Evolutionary conservation across 2,329 filamentous ascomycete genomes (phyloP), one percentile per base, ranked within the genome.

Genomic region (Fusarium temperatum): DNA sequence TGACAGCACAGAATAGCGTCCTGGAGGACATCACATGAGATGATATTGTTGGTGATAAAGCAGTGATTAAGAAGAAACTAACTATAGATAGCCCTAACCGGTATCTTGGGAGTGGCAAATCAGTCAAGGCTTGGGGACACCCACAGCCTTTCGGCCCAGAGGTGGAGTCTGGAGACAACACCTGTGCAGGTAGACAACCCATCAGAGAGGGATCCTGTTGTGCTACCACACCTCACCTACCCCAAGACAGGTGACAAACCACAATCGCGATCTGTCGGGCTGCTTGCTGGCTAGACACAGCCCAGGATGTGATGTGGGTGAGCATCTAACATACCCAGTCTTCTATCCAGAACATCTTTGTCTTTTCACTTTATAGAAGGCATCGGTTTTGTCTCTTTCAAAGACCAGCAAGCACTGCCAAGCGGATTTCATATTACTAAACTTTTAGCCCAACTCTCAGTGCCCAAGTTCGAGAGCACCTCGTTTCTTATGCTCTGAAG

Each of bases 101-200:
- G 66, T 69, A 75, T 70, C 72, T 75, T 70, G 75, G 76, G 74
- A 78, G 63, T 66, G 55, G 61, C 47, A 61, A 72, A 67, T 75
- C 39, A 57, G 26, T 58, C 50, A 39, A 53, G 35, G 35, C 51
- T 20, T 38, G 32, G 62, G 47, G 59, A 55, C 62, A 47, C 41
- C 30, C 41, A 56, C 59, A 53, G 51, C 60, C 63, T 74, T 50
- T 64, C 59, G 69, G 66, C 53, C 64, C 60, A 47, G 32, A 70
- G 63, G 22, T 53, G 70, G 44, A 38, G 24, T 55, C 35, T 41
- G 28, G 51, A 55, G 51, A 28, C 24, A 45, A 70, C 26, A 70
- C 45, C 35, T 48, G 30, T 47, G 50, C 30, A 35, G 28, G 15
- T 26, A 39, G 38, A 22, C 51, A 41, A 30, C 42, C 30, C 50